Conservation (phyloP, 495 filamentous ascomycete species). For the Penicillium silybi region DNA sequence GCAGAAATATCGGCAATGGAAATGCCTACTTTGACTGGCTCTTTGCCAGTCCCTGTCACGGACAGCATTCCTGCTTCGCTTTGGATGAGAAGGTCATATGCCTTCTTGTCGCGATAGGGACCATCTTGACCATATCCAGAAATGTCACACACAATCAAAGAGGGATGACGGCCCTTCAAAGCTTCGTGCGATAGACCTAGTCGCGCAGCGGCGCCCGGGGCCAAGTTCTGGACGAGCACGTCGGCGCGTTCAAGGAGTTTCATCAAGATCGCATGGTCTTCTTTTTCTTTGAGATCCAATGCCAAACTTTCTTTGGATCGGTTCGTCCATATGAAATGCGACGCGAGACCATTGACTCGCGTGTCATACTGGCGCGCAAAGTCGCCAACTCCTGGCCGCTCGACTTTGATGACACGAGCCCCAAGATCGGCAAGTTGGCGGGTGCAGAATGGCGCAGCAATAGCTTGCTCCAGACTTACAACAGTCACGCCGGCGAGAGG, state of each 20-base stretch:
- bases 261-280: constrained; percentile 41
- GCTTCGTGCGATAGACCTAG: constrained; percentile 43
- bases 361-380: constrained; percentile 50
- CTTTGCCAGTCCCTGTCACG: constrained; percentile 42
- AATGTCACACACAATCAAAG: constrained; percentile 51
- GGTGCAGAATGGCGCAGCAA: constrained; percentile 51
- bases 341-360: constrained; percentile 43
- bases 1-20: constrained; percentile 51
- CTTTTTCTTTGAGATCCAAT: constrained; percentile 41
- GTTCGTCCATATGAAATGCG: constrained; percentile 53
- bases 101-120: constrained; percentile 51
- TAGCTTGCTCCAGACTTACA: constrained; percentile 51
- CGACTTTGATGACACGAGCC: constrained; percentile 51
- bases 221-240: constrained; percentile 51
- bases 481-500: constrained; percentile 47
- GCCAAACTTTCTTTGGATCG: constrained; percentile 50
- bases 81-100: constrained; percentile 54
- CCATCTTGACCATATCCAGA: constrained; percentile 49
- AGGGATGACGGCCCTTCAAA: constrained; percentile 36
- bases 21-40: constrained; percentile 49
- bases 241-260: constrained; percentile 42
- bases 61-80: constrained; percentile 51
- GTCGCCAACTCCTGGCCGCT: constrained; percentile 45
- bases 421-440: constrained; percentile 50
- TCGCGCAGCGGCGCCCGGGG: constrained; percentile 45